phyloP scores from a whole-genome alignment of 192 early-diverging fungal species.

The Mortierella claussenii region DNA sequence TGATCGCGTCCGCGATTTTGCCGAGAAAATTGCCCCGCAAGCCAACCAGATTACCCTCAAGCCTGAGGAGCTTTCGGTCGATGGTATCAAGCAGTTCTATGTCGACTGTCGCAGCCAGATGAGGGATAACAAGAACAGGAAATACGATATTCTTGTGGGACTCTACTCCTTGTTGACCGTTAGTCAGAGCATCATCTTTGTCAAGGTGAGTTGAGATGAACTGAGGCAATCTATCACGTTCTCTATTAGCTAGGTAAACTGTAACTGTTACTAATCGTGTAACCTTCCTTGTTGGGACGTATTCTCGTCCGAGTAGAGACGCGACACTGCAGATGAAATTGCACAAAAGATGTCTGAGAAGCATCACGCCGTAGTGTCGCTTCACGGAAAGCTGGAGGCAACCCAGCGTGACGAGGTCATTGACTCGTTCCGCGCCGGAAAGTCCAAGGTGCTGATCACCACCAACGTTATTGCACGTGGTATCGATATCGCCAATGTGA shows the following conservation, averaged over 20 bases:
- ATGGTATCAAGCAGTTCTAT: slow-evolving; percentile 96
- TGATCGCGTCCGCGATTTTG: slow-evolving; percentile 78
- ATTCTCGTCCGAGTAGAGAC: slow-evolving; percentile 58
- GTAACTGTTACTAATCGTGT: background rate
- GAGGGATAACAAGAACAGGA: slow-evolving; percentile 66
- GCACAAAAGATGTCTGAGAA: slow-evolving; percentile 77
- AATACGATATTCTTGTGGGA: slow-evolving; percentile 76
- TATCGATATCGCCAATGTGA: slow-evolving; percentile 97
- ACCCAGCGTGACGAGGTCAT: slow-evolving; percentile 89
- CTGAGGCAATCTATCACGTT: too few species aligned
- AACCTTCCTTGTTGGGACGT: background rate
- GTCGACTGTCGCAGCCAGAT: slow-evolving; percentile 85
- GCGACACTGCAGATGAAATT: slow-evolving; percentile 87
- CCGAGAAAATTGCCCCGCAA: slow-evolving; percentile 81
- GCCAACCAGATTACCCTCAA: slow-evolving; percentile 90
- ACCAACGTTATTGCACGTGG: slow-evolving; percentile 98
- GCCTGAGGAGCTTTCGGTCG: slow-evolving; percentile 90
- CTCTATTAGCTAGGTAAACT: too few species aligned
- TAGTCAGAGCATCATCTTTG: slow-evolving; percentile 97
- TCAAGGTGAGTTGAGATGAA: slow-evolving; percentile 74
- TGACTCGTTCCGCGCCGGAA: slow-evolving; percentile 91
- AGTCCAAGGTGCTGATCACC: slow-evolving; percentile 93
- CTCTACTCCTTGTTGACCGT: slow-evolving; percentile 89
- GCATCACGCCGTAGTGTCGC: slow-evolving; percentile 83
- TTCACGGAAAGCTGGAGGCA: slow-evolving; percentile 87